A percentile compares a stretch with the other conserved stretches of the same genome.
These are phyloP conservation scores for Yarrowia alimentaria DNA, from an alignment of 805 yeast genomes.

Conservation along the genomic window DNA sequence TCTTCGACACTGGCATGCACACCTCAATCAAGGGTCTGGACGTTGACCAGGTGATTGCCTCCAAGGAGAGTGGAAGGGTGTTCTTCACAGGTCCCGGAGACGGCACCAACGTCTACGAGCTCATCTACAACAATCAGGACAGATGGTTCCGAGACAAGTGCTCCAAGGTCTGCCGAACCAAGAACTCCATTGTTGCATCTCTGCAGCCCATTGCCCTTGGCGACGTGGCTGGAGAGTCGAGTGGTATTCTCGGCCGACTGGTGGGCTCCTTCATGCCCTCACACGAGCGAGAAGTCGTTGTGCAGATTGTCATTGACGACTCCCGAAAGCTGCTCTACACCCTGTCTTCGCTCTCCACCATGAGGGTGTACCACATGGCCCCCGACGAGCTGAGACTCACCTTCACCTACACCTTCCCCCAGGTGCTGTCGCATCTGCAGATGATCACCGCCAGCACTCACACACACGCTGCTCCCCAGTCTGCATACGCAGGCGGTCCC, in stretches of 20 bases:
- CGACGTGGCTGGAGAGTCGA: conserved; percentile 16
- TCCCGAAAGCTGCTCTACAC: conserved; percentile 77
- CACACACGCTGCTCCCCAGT: not conserved
- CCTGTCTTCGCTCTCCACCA: conserved; percentile 74
- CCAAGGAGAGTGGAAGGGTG: conserved; percentile 68
- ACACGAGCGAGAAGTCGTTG: conserved; percentile 54
- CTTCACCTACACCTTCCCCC: conserved; percentile 37
- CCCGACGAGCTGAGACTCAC: conserved; percentile 41
- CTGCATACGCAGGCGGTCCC: not conserved
- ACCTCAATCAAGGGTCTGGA: conserved; percentile 77
- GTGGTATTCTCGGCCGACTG: conserved; percentile 31
- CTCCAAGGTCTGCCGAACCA: conserved; percentile 78
- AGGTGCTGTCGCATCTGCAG: conserved; percentile 37
- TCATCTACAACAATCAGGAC: conserved; percentile 76
- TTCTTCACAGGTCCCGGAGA: conserved; percentile 81
- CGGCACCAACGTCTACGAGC: conserved; percentile 78
- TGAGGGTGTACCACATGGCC: conserved; percentile 70
- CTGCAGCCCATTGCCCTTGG: conserved; percentile 31
- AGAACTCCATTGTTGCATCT: conserved; percentile 52
- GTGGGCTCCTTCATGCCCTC: conserved; percentile 35
- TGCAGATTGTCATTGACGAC: conserved; percentile 69
- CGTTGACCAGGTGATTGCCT: conserved; percentile 59
- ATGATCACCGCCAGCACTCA: conserved; percentile 32
- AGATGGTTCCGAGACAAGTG: conserved; percentile 86
- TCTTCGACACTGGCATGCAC: conserved; percentile 79